phyloP scores from a whole-genome alignment of 257 asterid species.

The Solanum paucissectum region DNA sequence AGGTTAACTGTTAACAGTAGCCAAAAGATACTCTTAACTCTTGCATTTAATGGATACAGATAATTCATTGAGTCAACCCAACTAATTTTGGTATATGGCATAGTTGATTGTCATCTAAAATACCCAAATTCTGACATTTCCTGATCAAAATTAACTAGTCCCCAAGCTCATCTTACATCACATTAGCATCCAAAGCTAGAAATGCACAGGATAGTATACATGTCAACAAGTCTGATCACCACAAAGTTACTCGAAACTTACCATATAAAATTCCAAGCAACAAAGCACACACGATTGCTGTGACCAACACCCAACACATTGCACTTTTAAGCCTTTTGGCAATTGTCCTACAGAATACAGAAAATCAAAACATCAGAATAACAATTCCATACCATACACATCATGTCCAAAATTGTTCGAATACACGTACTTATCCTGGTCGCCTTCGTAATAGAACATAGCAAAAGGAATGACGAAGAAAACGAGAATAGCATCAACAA shows the following conservation, averaged over 20 bases:
- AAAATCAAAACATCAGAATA: neutral
- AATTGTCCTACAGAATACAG: constrained; percentile 48
- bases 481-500: constrained; percentile 75
- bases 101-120: neutral
- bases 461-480: constrained; percentile 93
- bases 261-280: constrained; percentile 86
- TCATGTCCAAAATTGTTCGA: neutral
- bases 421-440: constrained; percentile 69
- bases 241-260: neutral
- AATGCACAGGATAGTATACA: neutral
- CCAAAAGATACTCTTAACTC: neutral
- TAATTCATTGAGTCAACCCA: neutral
- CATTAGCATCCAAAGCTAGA: neutral
- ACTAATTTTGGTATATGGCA: neutral
- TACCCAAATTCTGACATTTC: neutral
- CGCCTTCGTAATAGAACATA: constrained; percentile 97
- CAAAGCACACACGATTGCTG: constrained; percentile 82
- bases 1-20: neutral
- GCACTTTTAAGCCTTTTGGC: constrained; percentile 91
- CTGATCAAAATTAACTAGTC: neutral
- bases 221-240: neutral
- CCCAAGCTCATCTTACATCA: neutral
- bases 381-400: neutral
- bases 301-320: constrained; percentile 64
- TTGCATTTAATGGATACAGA: neutral